These are phyloP conservation scores for Acanthamoeba castellanii DNA, from an alignment of 208 protist genomes.

Conservation along the genomic window DNA sequence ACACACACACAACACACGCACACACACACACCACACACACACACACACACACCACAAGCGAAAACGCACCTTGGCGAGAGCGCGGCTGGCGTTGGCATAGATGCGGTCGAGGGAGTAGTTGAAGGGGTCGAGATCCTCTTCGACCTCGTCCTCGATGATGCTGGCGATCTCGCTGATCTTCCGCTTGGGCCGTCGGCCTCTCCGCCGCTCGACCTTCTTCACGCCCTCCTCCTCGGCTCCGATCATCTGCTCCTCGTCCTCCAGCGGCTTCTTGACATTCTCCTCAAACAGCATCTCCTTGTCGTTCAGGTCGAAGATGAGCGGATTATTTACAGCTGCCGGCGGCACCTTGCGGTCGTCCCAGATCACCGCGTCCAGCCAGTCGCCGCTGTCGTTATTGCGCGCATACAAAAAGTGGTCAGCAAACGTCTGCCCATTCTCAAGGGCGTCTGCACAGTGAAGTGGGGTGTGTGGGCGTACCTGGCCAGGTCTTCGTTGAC, in stretches of 20 bases:
- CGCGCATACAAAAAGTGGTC: neutral
- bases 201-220: neutral
- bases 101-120: constrained; percentile 72
- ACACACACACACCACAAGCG: neutral
- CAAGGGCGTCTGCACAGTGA: too few species aligned
- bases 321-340: neutral
- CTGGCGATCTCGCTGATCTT: constrained; percentile 69
- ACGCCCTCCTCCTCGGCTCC: neutral
- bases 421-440: neutral
- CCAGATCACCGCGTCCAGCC: constrained; percentile 69
- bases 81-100: constrained; percentile 33
- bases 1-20: too few species aligned
- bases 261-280: neutral
- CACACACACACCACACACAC: neutral
- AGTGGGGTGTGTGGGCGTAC: neutral
- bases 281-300: constrained; percentile 74
- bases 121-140: constrained; percentile 71
- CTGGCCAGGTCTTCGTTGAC: constrained; percentile 26
- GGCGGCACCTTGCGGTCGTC: constrained; percentile 68
- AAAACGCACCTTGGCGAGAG: constrained; percentile 36
- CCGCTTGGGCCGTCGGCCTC: constrained; percentile 57
- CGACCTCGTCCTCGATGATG: constrained; percentile 72
- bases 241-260: neutral
- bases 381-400: neutral
- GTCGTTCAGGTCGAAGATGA: constrained; percentile 76